These are phyloP conservation scores for Trypanosoma lewisi DNA, from an alignment of 208 protist genomes.

Conservation along the genomic window DNA sequence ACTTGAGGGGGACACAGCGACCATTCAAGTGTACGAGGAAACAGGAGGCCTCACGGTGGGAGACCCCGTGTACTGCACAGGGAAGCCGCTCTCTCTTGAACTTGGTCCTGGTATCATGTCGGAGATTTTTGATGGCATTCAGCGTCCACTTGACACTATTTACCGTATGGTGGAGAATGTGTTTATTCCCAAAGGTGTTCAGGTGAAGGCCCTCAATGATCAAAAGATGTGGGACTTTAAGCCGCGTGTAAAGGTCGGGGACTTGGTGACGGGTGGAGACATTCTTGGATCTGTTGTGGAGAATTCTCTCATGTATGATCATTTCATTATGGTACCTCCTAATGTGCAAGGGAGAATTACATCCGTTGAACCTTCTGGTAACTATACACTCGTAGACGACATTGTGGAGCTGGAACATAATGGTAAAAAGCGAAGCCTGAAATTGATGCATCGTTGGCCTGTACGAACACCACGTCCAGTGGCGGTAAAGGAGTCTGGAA, in stretches of 20 bases:
- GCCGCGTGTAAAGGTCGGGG: constrained; percentile 93
- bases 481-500: constrained; percentile 94
- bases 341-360: constrained; percentile 92
- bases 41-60: constrained; percentile 99
- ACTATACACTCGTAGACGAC: constrained; percentile 93
- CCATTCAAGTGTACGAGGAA: constrained; percentile 99
- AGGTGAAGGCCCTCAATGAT: constrained; percentile 93
- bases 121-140: constrained; percentile 99
- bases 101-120: constrained; percentile 99
- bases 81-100: constrained; percentile 99
- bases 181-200: constrained; percentile 99
- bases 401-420: constrained; percentile 93
- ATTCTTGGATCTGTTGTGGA: constrained; percentile 96
- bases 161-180: constrained; percentile 94
- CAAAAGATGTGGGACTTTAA: constrained; percentile 96
- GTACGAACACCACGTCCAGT: constrained; percentile 95
- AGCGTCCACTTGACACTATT: constrained; percentile 99
- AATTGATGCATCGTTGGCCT: constrained; percentile 97
- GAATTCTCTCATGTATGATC: constrained; percentile 95
- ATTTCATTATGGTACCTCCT: constrained; percentile 97
- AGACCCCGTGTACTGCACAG: constrained; percentile 98
- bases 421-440: constrained; percentile 85
- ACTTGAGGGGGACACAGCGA: constrained; percentile 98
- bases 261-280: constrained; percentile 97
- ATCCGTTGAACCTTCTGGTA: constrained; percentile 89